These are phyloP conservation scores for Verbena officinalis DNA, from an alignment of 257 asterid species.

Conservation along the genomic window DNA sequence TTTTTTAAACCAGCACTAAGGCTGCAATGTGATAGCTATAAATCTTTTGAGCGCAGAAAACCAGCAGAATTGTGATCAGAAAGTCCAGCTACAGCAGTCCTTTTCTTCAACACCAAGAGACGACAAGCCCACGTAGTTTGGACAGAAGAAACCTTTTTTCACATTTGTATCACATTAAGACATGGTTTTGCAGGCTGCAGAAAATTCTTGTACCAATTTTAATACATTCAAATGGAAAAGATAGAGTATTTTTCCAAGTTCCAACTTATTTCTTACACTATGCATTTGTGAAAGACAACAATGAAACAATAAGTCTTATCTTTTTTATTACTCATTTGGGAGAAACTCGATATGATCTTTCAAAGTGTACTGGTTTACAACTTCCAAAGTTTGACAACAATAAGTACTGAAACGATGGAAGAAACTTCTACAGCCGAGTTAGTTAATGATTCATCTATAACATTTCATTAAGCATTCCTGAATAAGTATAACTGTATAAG, in stretches of 20 bases:
- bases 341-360: not conserved
- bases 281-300: not conserved
- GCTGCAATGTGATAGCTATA: constrained; percentile 14
- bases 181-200: too few relatives aligned
- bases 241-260: too few relatives aligned
- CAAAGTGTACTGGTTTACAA: not conserved
- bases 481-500: not conserved
- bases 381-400: not conserved
- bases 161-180: constrained; percentile 1
- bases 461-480: constrained; percentile 9
- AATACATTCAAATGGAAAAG: constrained; percentile 9
- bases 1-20: not conserved
- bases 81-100: not conserved
- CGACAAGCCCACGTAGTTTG: not conserved
- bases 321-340: constrained; percentile 1
- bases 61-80: not conserved
- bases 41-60: constrained; percentile 2
- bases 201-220: not conserved
- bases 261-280: constrained; percentile 13
- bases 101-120: not conserved
- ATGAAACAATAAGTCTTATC: not conserved
- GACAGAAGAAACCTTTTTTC: not conserved
- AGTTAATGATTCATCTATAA: not conserved
- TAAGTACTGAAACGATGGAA: constrained; percentile 1
- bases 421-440: too few relatives aligned